Conservation (phyloP, 495 filamentous ascomycete species). For the Cairneyella variabilis region DNA sequence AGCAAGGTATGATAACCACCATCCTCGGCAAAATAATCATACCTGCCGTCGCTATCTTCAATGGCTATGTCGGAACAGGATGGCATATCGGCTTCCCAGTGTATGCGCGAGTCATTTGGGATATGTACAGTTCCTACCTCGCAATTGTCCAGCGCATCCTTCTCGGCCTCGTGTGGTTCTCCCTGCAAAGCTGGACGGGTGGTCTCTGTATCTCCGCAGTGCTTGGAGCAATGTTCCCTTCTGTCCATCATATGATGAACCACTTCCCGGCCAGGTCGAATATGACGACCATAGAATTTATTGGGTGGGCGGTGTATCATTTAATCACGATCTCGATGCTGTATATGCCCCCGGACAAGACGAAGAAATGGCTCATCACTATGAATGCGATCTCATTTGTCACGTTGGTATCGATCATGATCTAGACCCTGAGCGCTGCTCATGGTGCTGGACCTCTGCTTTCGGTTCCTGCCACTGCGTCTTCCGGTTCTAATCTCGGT, state of each 20-base stretch:
- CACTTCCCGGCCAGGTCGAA: conserved; percentile 26
- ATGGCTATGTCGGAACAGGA: background rate
- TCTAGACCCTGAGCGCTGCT: conserved; percentile 28
- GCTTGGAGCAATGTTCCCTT: conserved; percentile 30
- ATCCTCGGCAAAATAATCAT: conserved; percentile 27
- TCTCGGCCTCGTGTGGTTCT: conserved; percentile 5
- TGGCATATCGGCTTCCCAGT: conserved; percentile 11
- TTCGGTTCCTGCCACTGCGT: conserved; percentile 11
- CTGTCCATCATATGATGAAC: conserved; percentile 30
- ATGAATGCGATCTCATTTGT: conserved; percentile 22
- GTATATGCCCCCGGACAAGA: conserved; percentile 28
- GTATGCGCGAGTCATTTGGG: background rate
- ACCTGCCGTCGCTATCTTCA: background rate
- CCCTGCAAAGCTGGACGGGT: conserved; percentile 2
- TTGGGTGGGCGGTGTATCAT: conserved; percentile 31
- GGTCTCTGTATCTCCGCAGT: conserved; percentile 10
- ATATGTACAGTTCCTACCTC: conserved; percentile 8
- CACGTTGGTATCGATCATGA: conserved; percentile 29
- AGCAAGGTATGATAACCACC: background rate
- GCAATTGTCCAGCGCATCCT: conserved; percentile 6
- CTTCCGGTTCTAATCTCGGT: conserved; percentile 15
- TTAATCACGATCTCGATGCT: conserved; percentile 31
- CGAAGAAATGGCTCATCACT: conserved; percentile 24
- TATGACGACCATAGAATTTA: conserved; percentile 28
- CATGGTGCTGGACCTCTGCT: conserved; percentile 27